phyloP scores from a whole-genome alignment of 1,284 basidiomycete genomes.

The Mixia osmundae region DNA sequence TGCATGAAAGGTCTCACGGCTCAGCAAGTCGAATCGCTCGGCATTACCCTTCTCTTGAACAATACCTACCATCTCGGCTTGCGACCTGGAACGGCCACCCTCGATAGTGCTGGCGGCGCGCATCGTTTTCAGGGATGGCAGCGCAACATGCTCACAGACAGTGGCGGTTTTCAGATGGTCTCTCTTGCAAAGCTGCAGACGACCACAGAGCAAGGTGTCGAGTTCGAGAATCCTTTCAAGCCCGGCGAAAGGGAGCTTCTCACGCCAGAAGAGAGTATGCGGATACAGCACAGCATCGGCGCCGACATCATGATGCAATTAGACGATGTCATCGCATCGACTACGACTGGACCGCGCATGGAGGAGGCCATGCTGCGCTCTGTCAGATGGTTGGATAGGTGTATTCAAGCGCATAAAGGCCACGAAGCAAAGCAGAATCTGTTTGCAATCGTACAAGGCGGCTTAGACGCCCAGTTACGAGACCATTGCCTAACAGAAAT shows the following conservation, averaged over 20 bases:
- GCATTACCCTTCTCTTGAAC: slow-evolving; percentile 46
- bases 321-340: slow-evolving; percentile 40
- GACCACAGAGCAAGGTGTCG: slow-evolving; percentile 60
- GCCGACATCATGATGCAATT: slow-evolving; percentile 79
- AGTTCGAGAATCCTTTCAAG: slow-evolving; percentile 19
- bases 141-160: slow-evolving; percentile 45
- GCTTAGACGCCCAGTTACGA: slow-evolving; percentile 40
- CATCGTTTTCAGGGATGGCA: slow-evolving; percentile 66
- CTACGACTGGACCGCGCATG: slow-evolving; percentile 29
- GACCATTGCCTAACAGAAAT: slow-evolving; percentile 52
- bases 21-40: slow-evolving; percentile 55
- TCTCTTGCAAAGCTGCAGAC: slow-evolving; percentile 38
- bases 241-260: slow-evolving; percentile 19
- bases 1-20: slow-evolving; percentile 62
- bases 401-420: slow-evolving; percentile 48
- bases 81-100: slow-evolving; percentile 44
- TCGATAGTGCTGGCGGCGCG: slow-evolving; percentile 47
- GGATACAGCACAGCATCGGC: slow-evolving; percentile 48
- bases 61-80: slow-evolving; percentile 67
- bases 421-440: slow-evolving; percentile 42
- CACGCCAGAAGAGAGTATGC: slow-evolving; percentile 51
- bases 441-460: slow-evolving; percentile 65
- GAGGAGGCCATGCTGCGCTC: slow-evolving; percentile 39
- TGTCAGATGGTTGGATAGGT: slow-evolving; percentile 45
- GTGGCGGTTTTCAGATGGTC: slow-evolving; percentile 60